Conservation (phyloP, 306 rosid genomes). For the Gynostemma pentaphyllum region DNA sequence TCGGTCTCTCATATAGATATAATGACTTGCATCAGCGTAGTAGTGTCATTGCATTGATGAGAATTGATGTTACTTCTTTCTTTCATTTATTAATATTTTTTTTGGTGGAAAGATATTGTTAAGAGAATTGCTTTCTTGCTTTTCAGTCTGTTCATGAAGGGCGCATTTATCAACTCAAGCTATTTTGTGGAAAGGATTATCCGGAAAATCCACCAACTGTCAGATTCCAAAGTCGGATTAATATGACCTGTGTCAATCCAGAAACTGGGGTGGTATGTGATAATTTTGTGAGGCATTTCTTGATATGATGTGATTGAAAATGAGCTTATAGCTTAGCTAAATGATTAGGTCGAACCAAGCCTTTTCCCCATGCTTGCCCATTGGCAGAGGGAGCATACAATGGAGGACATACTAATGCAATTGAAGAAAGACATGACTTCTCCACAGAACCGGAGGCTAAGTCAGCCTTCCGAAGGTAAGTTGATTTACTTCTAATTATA, state of each 20-base stretch:
- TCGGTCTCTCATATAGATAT: neutral
- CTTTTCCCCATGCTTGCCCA: constrained; percentile 89
- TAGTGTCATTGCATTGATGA: neutral
- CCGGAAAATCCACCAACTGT: constrained; percentile 91
- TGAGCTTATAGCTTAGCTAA: constrained; percentile 20
- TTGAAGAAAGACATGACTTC: constrained; percentile 93
- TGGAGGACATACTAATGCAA: constrained; percentile 84
- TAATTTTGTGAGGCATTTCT: constrained; percentile 7
- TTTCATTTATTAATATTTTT: neutral
- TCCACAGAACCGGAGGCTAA: constrained; percentile 85
- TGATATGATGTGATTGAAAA: constrained; percentile 13
- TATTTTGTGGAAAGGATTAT: constrained; percentile 86
- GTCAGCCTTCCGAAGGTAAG: constrained; percentile 93
- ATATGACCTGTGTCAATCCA: constrained; percentile 83
- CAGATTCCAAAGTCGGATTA: constrained; percentile 82
- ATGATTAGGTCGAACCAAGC: constrained; percentile 74
- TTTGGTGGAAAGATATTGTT: neutral
- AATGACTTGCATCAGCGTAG: neutral
- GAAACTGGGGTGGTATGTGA: constrained; percentile 82
- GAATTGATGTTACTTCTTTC: neutral
- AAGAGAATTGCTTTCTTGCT: constrained; percentile 1
- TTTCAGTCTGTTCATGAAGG: constrained; percentile 94
- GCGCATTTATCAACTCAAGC: constrained; percentile 78
- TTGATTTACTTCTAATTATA: constrained; percentile 9
- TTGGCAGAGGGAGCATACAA: constrained; percentile 83